A percentile compares a stretch with the other conserved stretches of the same genome.
These are phyloP conservation scores for Ascochyta clinopodiicola DNA, from an alignment of 2,329 filamentous ascomycete genomes.

Conservation along the genomic window DNA sequence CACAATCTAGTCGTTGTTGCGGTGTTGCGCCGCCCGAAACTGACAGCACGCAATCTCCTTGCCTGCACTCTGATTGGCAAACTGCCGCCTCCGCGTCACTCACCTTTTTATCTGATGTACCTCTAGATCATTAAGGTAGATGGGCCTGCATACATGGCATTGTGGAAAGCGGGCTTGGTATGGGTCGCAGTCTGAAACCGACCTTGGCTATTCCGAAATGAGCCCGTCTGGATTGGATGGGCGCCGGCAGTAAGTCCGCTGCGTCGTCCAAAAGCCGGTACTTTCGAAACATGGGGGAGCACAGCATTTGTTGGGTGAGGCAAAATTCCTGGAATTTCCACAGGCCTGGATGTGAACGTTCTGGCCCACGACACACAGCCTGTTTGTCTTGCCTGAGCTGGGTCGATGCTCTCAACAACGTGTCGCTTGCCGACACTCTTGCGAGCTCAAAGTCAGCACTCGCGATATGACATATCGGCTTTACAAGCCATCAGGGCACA, in stretches of 20 bases:
- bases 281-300: conserved; percentile 10
- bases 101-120: background rate
- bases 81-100: background rate
- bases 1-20: background rate
- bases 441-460: background rate
- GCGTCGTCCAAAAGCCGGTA: background rate
- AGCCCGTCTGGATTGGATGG: background rate
- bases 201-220: conserved; percentile 3
- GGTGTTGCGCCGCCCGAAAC: background rate
- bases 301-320: conserved; percentile 15
- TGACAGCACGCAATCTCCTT: background rate
- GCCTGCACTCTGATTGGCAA: background rate
- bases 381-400: too few species aligned
- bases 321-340: conserved; percentile 11
- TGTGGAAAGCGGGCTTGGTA: conserved; percentile 12
- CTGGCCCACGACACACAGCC: background rate
- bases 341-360: background rate
- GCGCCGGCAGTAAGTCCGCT: background rate
- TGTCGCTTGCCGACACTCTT: too few species aligned
- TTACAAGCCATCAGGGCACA: conserved; percentile 2
- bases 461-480: background rate
- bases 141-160: conserved; percentile 12
- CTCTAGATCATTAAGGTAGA: background rate
- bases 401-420: too few species aligned
- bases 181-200: conserved; percentile 7